phyloP scores from a whole-genome alignment of 768 basidiomycete genomes.

The Boletellus emodensis region DNA sequence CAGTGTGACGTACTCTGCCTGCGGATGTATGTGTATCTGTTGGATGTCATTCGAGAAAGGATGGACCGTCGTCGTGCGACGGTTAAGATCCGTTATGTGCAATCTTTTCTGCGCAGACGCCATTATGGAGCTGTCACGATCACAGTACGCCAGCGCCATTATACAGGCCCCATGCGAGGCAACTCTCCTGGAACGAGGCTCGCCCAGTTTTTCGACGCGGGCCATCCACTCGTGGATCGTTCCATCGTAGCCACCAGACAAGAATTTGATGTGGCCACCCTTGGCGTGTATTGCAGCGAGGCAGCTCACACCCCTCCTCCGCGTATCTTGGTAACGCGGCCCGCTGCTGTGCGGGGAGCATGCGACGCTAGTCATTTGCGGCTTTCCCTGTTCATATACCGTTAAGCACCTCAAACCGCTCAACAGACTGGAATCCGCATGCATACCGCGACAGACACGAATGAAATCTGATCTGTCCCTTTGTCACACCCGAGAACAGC shows the following conservation, averaged over 20 bases:
- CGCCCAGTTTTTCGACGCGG: constrained; percentile 15
- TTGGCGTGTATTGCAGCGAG: constrained; percentile 37
- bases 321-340: constrained; percentile 21
- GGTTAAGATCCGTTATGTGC: constrained; percentile 37
- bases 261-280: constrained; percentile 35
- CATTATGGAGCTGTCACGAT: constrained; percentile 33
- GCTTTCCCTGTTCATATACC: constrained; percentile 28
- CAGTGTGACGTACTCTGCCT: constrained; percentile 39
- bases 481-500: constrained; percentile 42
- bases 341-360: constrained; percentile 31
- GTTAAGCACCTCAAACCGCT: constrained; percentile 19
- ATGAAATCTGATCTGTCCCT: constrained; percentile 41
- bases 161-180: constrained; percentile 27
- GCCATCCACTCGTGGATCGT: constrained; percentile 39
- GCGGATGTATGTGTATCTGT: constrained; percentile 46
- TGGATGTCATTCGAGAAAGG: constrained; percentile 37
- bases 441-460: constrained; percentile 35
- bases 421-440: constrained; percentile 25
- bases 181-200: constrained; percentile 27
- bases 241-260: constrained; percentile 49
- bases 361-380: constrained; percentile 30
- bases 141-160: constrained; percentile 39
- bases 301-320: constrained; percentile 38
- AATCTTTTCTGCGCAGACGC: constrained; percentile 35
- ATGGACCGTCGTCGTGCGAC: constrained; percentile 26